Conservation (phyloP, 352 stramenopile genomes). For the Globisporangium echinulatum region DNA sequence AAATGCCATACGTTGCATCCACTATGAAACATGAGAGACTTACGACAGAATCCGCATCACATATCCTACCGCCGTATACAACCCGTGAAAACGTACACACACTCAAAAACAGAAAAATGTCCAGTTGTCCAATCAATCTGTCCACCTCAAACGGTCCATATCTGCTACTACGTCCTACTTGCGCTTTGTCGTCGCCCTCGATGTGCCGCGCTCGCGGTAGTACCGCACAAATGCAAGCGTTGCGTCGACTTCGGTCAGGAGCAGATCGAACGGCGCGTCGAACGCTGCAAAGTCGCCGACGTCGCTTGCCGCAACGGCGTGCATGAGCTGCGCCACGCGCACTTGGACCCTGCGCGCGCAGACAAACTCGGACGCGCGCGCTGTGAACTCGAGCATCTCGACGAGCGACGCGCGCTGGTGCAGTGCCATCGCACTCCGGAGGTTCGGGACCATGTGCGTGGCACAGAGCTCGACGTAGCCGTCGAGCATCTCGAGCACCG, state of each 20-base stretch:
- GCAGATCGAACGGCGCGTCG: constrained; percentile 6
- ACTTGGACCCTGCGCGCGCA: constrained; percentile 60
- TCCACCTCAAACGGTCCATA: background rate
- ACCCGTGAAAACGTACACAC: too few relatives aligned
- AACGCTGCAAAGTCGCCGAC: constrained; percentile 40
- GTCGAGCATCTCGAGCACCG: constrained; percentile 64
- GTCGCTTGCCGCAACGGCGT: constrained; percentile 42
- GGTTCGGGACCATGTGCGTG: constrained; percentile 40
- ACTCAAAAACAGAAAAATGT: too few relatives aligned
- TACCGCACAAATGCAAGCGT: constrained; percentile 33
- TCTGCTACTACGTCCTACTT: background rate
- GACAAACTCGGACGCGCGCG: constrained; percentile 64
- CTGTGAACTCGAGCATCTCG: constrained; percentile 61
- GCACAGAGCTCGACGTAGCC: constrained; percentile 53
- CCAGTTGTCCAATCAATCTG: background rate
- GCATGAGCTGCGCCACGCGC: constrained; percentile 47
- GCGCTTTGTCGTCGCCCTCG: constrained; percentile 20
- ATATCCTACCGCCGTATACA: too few relatives aligned
- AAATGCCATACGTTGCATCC: too few relatives aligned
- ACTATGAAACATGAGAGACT: too few relatives aligned
- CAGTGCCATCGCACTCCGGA: constrained; percentile 26
- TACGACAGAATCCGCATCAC: too few relatives aligned
- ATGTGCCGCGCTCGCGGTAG: constrained; percentile 20
- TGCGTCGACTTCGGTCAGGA: constrained; percentile 25
- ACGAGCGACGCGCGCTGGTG: constrained; percentile 44